These are phyloP conservation scores for Metarhizium sp. DNA, from an alignment of 2,329 filamentous ascomycete species.

Conservation along the genomic window DNA sequence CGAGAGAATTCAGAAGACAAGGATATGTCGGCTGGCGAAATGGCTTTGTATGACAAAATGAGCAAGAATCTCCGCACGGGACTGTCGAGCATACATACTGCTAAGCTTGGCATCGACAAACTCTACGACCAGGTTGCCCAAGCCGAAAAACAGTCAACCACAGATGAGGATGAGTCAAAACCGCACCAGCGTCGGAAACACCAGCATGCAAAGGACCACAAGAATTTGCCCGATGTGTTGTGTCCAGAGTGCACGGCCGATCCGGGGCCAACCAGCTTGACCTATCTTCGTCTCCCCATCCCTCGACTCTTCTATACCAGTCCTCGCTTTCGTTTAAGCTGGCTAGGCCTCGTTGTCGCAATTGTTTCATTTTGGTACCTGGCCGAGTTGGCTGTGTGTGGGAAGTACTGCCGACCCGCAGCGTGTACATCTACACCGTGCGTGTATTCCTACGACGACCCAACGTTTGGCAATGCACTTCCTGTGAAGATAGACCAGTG, in stretches of 20 bases:
- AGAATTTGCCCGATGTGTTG: slow-evolving; percentile 6
- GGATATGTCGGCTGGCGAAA: slow-evolving; percentile 28
- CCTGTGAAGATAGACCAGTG: slow-evolving; percentile 56
- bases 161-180: slow-evolving; percentile 3
- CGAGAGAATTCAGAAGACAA: slow-evolving; percentile 8
- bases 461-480: slow-evolving; percentile 49
- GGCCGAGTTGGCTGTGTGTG: slow-evolving; percentile 45
- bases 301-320: slow-evolving; percentile 36
- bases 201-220: neutral
- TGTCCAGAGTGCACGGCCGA: slow-evolving; percentile 10
- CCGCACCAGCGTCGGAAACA: neutral
- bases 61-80: slow-evolving; percentile 41
- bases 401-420: slow-evolving; percentile 42
- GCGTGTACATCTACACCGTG: slow-evolving; percentile 38
- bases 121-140: slow-evolving; percentile 43
- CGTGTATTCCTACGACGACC: slow-evolving; percentile 48
- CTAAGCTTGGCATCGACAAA: slow-evolving; percentile 48
- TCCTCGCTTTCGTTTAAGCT: slow-evolving; percentile 37
- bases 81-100: slow-evolving; percentile 41
- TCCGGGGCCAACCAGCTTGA: slow-evolving; percentile 11
- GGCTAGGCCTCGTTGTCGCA: slow-evolving; percentile 36
- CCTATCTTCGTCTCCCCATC: slow-evolving; percentile 33
- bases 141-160: slow-evolving; percentile 17
- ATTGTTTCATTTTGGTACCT: slow-evolving; percentile 42
- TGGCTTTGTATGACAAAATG: slow-evolving; percentile 39